Base-by-base conservation (phyloP, 1,284 basidiomycete genomes). In the Fomes fomentarius region DNA sequence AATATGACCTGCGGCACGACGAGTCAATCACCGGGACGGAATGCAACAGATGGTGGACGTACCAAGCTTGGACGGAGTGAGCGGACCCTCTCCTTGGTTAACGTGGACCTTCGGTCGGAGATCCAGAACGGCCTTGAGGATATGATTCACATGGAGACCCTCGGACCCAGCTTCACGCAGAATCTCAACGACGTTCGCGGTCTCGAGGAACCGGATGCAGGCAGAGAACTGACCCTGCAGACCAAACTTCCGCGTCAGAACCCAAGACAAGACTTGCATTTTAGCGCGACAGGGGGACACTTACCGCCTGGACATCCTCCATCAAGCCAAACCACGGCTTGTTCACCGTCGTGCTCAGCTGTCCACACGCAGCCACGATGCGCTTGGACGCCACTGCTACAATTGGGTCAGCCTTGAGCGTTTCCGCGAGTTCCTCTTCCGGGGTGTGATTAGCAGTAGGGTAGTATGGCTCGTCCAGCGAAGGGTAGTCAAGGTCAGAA, bases 351-450 rank as follows among this genome's bases (percentile, higher is more conserved):
- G 4, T 77, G 80, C 6, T 75, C 70, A 90, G 69, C 64, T 90
- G 88, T 1, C 81, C 85, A 31, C 82, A 80, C 4, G 87, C 87
- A 21, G 85, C 80, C 21, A 88, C 77, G 52, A 89, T 84, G 56
- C 72, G 74, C 51, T 79, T 80, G 37, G 82, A 79, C 3, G 87
- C 85, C 30, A 72, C 71, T 12, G 77, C 73, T 4, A 85, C 84
- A 7, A 69, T 72, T 2, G 85, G 83, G 57, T 84, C 78, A 22
- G 79, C 66, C 0, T 79, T 79, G 41, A 89, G 74, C 28, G 70
- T 68, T 63, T 89, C 85, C 28, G 78, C 71, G 25, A 15, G 33
- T 22, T 50, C 33, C n/a, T n/a, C n/a, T n/a, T n/a, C n/a, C n/a
- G n/a, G n/a, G 12, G 43, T 9, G 33, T 17, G 26, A 8, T 51